Evolutionary conservation across 306 rosid genomes (phyloP).

Genomic region (Ormosia semicastrata): DNA sequence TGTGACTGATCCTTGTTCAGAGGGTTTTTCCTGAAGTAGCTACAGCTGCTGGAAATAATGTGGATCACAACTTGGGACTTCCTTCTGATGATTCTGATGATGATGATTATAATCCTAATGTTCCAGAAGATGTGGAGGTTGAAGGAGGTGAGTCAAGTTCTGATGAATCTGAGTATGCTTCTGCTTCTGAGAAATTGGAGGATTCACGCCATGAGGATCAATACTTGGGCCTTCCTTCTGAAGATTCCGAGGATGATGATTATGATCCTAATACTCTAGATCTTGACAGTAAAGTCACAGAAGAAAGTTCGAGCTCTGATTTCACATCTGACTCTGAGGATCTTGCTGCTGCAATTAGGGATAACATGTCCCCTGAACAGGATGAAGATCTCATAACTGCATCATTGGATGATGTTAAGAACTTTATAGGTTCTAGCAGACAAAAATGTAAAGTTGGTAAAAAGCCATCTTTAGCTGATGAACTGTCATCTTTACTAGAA

Average conservation of each 20-base stretch:
- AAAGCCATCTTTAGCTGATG: constrained; percentile 54
- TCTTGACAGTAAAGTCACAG: constrained; percentile 28
- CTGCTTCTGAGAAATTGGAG: constrained; percentile 77
- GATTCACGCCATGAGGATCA: constrained; percentile 55
- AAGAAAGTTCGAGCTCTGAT: constrained; percentile 85
- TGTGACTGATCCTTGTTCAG: constrained; percentile 53
- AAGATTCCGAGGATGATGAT: constrained; percentile 86
- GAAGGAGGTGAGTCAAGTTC: constrained; percentile 67
- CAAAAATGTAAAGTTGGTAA: constrained; percentile 38
- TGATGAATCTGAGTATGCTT: constrained; percentile 69
- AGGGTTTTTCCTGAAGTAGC: constrained; percentile 95
- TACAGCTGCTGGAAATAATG: constrained; percentile 54
- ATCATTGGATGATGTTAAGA: constrained; percentile 16
- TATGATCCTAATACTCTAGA: constrained; percentile 66
- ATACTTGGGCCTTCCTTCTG: constrained; percentile 77
- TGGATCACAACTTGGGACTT: constrained; percentile 57
- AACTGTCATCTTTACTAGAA: constrained; percentile 55
- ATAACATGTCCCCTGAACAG: constrained; percentile 33
- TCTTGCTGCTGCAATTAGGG: constrained; percentile 60
- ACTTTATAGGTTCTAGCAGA: constrained; percentile 37
- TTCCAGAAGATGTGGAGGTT: constrained; percentile 54
- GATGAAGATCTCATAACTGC: constrained; percentile 35
- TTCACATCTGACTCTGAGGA: constrained; percentile 96
- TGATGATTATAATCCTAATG: constrained; percentile 82
- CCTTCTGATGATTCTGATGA: constrained; percentile 95